A percentile compares a stretch with the other conserved stretches of the same genome.
Evolutionary conservation across 2,329 filamentous ascomycete species (phyloP).

Genomic region (Fusarium transvaalense): DNA sequence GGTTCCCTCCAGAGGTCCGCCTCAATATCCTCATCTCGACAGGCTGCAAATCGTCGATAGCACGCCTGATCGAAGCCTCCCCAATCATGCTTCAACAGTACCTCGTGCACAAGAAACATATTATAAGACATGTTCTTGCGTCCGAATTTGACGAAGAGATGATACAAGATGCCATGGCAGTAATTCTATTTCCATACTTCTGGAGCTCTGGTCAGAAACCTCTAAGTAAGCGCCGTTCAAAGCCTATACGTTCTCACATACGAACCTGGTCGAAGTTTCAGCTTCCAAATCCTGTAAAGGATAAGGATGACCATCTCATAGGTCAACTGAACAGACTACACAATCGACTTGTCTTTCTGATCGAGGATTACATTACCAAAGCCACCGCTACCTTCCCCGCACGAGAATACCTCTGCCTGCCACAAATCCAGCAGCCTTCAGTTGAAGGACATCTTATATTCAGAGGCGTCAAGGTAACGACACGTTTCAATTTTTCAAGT

Average conservation of each 20-base stretch:
- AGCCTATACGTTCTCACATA: no score
- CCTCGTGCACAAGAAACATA: background rate
- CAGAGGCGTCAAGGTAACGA: background rate
- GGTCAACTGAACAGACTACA: constrained; percentile 1
- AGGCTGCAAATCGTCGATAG: background rate
- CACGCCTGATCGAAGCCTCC: background rate
- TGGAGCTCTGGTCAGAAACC: background rate
- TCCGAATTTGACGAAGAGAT: background rate
- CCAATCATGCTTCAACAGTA: background rate
- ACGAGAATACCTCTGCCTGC: constrained; percentile 24
- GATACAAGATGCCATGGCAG: constrained; percentile 29
- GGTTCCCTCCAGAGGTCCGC: background rate
- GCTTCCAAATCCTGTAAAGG: constrained; percentile 23
- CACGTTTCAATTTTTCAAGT: constrained; percentile 1
- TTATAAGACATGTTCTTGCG: background rate
- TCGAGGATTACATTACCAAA: constrained; percentile 39
- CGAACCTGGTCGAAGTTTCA: background rate
- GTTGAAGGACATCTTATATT: constrained; percentile 4
- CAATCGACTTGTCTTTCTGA: constrained; percentile 5
- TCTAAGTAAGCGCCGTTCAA: background rate
- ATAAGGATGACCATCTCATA: background rate
- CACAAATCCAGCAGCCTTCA: background rate
- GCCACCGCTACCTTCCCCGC: constrained; percentile 23
- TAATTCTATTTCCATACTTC: constrained; percentile 9
- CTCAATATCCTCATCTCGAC: background rate